Base-by-base conservation (phyloP, 768 basidiomycete species). In the Chalciporus sphaerocephalus region DNA sequence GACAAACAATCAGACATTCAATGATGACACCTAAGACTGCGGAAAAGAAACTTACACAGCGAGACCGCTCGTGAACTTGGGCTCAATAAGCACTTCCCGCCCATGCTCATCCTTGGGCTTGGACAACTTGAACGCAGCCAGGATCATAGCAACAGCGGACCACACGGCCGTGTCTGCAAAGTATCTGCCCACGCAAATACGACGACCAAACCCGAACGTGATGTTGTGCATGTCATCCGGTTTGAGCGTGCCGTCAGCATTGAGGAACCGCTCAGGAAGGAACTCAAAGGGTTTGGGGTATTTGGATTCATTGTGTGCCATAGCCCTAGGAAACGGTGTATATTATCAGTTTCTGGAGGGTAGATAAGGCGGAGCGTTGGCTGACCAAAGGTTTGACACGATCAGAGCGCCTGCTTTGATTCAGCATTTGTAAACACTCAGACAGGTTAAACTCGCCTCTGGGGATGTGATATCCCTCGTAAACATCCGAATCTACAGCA, bases 401-500 rank as follows among this genome's bases (percentile, higher is more conserved):
- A 54, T 22, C 10, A 54, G 20, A 17, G 46, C 21, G 8, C 52
- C 52, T 52, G 22, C 20, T 16, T 11, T 17, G 11, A 2, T 6
- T 40, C 8, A 41, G 35, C 23, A 2, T 18, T 11, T 12, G 17
- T 18, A 27, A 21, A 24, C n/a, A 7, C n/a, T 22, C 10, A 12
- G 17, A 33, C 6, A 20, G 35, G 28, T 23, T n/a, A 12, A 36
- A 54, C 37, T 20, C 25, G 44, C 46, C 49, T 44, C 70, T 68
- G 7, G 79, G 80, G 38, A 83, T 82, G 8, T 73, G 57, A 47
- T 76, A 74, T 11, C 71, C 69, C 18, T 64, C 59, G 44, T 74
- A 75, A 21, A 66, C 46, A 34, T 75, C 73, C 33, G 69, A 72
- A 38, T 68, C 51, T 1, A 69, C 68, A 1, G 57, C 27, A 11